Conservation (phyloP, 768 basidiomycete genomes). For the Trametes sanguinea region DNA sequence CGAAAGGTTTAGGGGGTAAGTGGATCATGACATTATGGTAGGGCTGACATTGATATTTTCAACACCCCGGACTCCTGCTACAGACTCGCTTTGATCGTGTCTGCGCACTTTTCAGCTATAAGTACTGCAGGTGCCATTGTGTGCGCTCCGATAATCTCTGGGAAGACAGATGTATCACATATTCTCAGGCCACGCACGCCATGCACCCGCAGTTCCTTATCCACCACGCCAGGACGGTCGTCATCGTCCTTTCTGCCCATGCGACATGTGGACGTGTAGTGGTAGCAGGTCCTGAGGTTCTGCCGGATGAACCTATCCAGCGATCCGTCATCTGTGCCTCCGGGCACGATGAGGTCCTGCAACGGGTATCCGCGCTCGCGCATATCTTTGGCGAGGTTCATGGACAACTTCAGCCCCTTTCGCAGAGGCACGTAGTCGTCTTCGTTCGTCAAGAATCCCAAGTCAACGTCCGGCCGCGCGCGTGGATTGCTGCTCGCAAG, state of each 20-base stretch:
- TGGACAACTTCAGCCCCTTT: conserved; percentile 16
- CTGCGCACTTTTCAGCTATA: conserved; percentile 42
- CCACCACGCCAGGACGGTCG: neutral
- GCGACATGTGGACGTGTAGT: conserved; percentile 39
- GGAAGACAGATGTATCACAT: conserved; percentile 23
- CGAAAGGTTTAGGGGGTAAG: too few species aligned
- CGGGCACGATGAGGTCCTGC: conserved; percentile 28
- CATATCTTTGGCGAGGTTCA: conserved; percentile 22
- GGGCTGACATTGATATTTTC: too few species aligned
- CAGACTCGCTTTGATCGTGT: conserved; percentile 28
- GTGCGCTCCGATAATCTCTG: conserved; percentile 35
- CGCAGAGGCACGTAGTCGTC: conserved; percentile 32
- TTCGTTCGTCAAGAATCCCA: conserved; percentile 28
- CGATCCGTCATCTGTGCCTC: conserved; percentile 29
- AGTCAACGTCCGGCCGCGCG: conserved; percentile 31
- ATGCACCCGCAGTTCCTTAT: conserved; percentile 22
- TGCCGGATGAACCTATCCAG: conserved; percentile 34
- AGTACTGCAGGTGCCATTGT: conserved; percentile 38
- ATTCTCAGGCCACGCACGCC: conserved; percentile 44
- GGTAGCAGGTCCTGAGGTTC: conserved; percentile 32
- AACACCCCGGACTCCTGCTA: too few species aligned
- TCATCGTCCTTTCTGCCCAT: conserved; percentile 28
- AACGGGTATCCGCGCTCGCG: conserved; percentile 10
- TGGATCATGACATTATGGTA: too few species aligned
- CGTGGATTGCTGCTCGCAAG: conserved; percentile 34